Evolutionary conservation across 164 flowering plant species (phyloP), one percentile per base, ranked within the genome.

Genomic region (Litsea cubeba): DNA sequence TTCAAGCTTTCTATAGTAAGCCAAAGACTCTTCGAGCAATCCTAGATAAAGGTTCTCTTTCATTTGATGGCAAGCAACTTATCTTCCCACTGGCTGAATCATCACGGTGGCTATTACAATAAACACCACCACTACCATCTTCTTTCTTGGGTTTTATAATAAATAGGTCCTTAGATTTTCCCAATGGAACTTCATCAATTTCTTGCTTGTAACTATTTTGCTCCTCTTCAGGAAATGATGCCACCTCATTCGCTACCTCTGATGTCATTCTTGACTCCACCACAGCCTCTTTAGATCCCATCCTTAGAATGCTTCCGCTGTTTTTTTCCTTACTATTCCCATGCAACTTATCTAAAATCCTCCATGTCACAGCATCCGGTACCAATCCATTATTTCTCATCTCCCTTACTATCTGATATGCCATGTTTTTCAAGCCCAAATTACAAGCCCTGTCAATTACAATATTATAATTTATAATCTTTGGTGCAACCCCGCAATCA

Each of bases 281-380:
- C 25, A 51, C 70, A 60, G 58, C 71, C 23, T 12, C 74, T 72
- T 72, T 10, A 35, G 70, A 20, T 65, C 35, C 62, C 40, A 63
- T 25, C 50, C 24, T 26, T 22, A 32, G 50, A 76, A 62, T 75
- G 64, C 68, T 70, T 23, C 51, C 15, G 62, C 2, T 14, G 18
- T 66, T 62, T 46, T 60, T 63, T 64, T 71, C 79, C 51, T 70
- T 77, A 7, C 15, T 57, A 70, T 73, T 82, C 4, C 79, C 73
- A 81, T 91, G 95, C 71, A 93, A 80, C 75, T 90, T 95, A 68
- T 90, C 86, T 50, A 94, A 86, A 74, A 85, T 88, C 84, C 99
- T 88, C 99, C 98, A 95, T 22, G 99, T 89, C 30, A 91, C 88
- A 49, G 94, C 86, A 85, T 95, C 98, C 2, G 97, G 98, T 14